Evolutionary conservation across 768 basidiomycete genomes (phyloP), one percentile per base, ranked within the genome.

Genomic region (Tulasnella sp.): DNA sequence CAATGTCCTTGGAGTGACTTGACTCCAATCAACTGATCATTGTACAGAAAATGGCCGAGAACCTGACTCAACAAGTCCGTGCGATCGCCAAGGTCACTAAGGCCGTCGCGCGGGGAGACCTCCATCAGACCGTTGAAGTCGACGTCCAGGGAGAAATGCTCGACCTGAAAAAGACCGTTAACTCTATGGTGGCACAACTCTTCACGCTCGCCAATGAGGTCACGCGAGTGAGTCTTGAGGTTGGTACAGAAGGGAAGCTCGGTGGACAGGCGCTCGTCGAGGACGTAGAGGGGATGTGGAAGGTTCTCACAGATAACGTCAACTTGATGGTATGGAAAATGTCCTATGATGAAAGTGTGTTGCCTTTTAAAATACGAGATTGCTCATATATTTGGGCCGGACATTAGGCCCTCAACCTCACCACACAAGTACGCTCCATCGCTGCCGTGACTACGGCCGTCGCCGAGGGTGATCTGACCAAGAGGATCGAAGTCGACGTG

Each of bases 71-170:
- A 63, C 89, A 92, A 78, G 91, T 92, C 63, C 84, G 94, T 58
- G 87, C 86, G 50, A 92, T 92, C 65, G 89, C 92, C 0, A 79
- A 87, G 65, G 94, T 98, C 42, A 97, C 94, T 21, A 93, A 91
- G 70, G 94, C 93, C 11, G 92, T 98, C 41, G 92, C 93, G 1
- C 78, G 81, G 34, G 94, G 94, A 27, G 92, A 98, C 69, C 75
- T 98, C 68, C 91, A 87, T 8, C 87, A 92, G 75, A 92, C 72
- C 45, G 75, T 76, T 60, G 70, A 72, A 38, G 74, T 76, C 43
- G 70, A 73, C 51, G 74, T 73, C 22, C 69, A 71, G 43, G 75
- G 75, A 3, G 75, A 76, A 60, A 73, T 76, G 52, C 71, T 71
- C 10, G 73, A 74, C 51, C 66, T 76, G 60, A 76, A 73, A 65